These are phyloP conservation scores for Cyclotella baltica DNA, from an alignment of 108 stramenopile genomes.

Conservation along the genomic window DNA sequence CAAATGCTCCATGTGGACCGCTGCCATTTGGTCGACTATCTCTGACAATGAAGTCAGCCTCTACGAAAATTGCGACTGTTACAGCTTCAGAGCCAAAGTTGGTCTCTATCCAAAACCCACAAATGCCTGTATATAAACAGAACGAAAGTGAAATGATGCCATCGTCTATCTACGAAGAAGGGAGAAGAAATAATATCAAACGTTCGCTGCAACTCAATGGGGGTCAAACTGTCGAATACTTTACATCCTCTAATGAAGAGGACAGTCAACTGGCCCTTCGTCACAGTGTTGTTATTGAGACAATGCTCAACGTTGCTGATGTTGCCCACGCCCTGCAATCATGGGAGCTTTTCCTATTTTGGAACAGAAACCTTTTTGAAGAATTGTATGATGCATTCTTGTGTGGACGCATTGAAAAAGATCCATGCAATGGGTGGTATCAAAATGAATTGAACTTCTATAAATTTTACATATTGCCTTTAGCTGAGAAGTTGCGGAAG, in stretches of 20 bases:
- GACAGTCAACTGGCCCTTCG: conserved; percentile 28
- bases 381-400: conserved; percentile 64
- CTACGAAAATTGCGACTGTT: conserved; percentile 45
- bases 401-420: conserved; percentile 42
- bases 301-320: conserved; percentile 54
- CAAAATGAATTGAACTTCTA: conserved; percentile 71
- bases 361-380: conserved; percentile 70
- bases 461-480: conserved; percentile 70
- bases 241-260: conserved; percentile 21
- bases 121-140: neutral
- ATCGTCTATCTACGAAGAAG: neutral
- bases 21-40: conserved; percentile 29
- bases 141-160: neutral
- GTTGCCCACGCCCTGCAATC: conserved; percentile 57
- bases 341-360: conserved; percentile 52
- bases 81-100: conserved; percentile 42
- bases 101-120: conserved; percentile 18
- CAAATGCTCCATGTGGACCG: neutral
- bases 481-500: conserved; percentile 68
- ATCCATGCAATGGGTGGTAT: conserved; percentile 67
- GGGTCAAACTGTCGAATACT: conserved; percentile 48
- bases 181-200: conserved; percentile 11
- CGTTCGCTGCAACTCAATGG: conserved; percentile 36
- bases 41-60: conserved; percentile 11
- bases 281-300: conserved; percentile 43